Base-by-base conservation (phyloP, 768 basidiomycete genomes). In the Lyophyllum atratum region DNA sequence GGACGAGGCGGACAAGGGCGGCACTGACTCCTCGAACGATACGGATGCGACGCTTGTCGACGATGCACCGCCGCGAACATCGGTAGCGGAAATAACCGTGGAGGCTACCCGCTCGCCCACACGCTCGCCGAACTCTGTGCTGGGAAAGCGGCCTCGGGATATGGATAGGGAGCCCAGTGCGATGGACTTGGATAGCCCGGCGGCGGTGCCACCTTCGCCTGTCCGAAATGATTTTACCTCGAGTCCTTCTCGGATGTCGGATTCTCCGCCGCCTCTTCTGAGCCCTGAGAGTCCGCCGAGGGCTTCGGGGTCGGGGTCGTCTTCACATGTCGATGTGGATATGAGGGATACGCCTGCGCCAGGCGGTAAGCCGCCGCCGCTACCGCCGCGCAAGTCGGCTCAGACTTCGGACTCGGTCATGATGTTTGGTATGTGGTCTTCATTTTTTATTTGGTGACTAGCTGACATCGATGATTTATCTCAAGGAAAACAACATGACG, bases 401-500 rank as follows among this genome's bases (percentile, higher is more conserved):
- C 78, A 78, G 25, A 74, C 78, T 3, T 81, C 86, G 14, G 89
- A 90, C 60, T 91, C 90, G 0, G 82, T 82, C 10, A 95, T 95
- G 93, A 91, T 94, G 86, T 95, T 95, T 64, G 93, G 92, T 93
- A 68, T 64, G 83, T n/a, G 65, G 28, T 15, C 9, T 24, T 44
- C 17, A 14, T 34, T 33, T 40, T 26, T 2, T 2, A 53, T 49
- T 24, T 40, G 56, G 15, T 11, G 48, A n/a, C 19, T 7, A 29
- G 52, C 51, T 66, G 39, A 65, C 31, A 31, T 48, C 55, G 8
- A 21, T 21, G 2, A 8, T 33, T 37, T 25, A 31, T n/a, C n/a
- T n/a, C 17, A 55, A 93, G 95, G 96, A 5, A 89, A 90, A 64
- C 97, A 99, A 66, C 96, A 99, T 66, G 97, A 99, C 69, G 95